A percentile compares a stretch with the other conserved stretches of the same genome.
These are phyloP conservation scores for Phylloporus sp. DNA, from an alignment of 768 basidiomycete species.

Conservation along the genomic window DNA sequence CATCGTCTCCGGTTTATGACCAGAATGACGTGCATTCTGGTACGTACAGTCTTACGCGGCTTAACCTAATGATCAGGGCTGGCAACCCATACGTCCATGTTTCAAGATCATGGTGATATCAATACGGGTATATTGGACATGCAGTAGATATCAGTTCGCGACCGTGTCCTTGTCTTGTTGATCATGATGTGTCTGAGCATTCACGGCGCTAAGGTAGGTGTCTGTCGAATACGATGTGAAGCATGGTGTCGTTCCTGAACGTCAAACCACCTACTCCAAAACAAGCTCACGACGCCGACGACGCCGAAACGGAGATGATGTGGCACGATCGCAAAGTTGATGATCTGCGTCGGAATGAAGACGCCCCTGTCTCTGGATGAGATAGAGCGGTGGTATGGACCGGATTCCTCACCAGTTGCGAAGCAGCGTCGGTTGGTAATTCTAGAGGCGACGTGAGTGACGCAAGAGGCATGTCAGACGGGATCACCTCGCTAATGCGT, in stretches of 20 bases:
- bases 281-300: slow-evolving; percentile 71
- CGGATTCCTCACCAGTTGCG: slow-evolving; percentile 58
- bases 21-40: too few species aligned
- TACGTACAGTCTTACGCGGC: too few species aligned
- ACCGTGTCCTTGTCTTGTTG: slow-evolving; percentile 1
- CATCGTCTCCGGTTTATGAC: too few species aligned
- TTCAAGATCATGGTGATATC: too few species aligned
- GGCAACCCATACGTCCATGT: too few species aligned
- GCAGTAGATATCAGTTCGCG: slow-evolving; percentile 1
- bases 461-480: background rate
- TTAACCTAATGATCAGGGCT: too few species aligned
- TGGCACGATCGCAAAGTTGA: slow-evolving; percentile 77
- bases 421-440: slow-evolving; percentile 66
- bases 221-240: slow-evolving; percentile 33
- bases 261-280: slow-evolving; percentile 61
- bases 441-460: slow-evolving; percentile 35
- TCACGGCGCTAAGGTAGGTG: slow-evolving; percentile 58
- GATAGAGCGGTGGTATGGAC: background rate
- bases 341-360: slow-evolving; percentile 68
- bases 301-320: slow-evolving; percentile 71
- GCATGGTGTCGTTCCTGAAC: background rate
- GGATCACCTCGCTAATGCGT: slow-evolving; percentile 37
- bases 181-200: slow-evolving; percentile 34
- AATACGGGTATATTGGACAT: too few species aligned
- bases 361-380: slow-evolving; percentile 46